phyloP scores from a whole-genome alignment of 805 yeast species.

The Lipomyces kockii region DNA sequence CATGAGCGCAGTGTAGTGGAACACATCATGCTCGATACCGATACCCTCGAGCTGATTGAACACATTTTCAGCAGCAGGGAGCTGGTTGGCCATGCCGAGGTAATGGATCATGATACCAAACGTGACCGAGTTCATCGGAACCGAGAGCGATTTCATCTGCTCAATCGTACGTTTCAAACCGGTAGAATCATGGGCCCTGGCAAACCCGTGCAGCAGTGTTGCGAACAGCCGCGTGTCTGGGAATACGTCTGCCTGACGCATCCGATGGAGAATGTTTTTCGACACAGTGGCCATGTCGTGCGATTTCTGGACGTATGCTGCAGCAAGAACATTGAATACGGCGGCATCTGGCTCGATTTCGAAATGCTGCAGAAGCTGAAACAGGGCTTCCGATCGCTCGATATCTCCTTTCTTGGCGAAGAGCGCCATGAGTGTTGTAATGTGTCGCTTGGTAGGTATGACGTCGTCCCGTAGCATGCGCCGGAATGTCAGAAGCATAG shows the following conservation, averaged over 20 bases:
- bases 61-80: conserved; percentile 22
- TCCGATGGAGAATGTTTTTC: background rate
- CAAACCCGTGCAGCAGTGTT: conserved; percentile 25
- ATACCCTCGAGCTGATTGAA: conserved; percentile 19
- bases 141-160: conserved; percentile 15
- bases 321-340: conserved; percentile 18
- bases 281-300: background rate
- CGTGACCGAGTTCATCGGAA: conserved; percentile 16
- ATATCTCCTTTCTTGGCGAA: conserved; percentile 26
- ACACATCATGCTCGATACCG: conserved; percentile 20
- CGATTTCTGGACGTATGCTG: conserved; percentile 16
- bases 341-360: conserved; percentile 22
- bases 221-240: conserved; percentile 30
- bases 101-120: conserved; percentile 30
- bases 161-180: conserved; percentile 18
- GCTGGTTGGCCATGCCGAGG: conserved; percentile 22
- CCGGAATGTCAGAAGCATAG: conserved; percentile 26
- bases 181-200: conserved; percentile 13
- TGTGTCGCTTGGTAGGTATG: conserved; percentile 13
- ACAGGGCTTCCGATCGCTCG: conserved; percentile 18
- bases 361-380: conserved; percentile 11
- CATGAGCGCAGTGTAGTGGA: conserved; percentile 34
- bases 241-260: conserved; percentile 7
- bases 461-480: conserved; percentile 18
- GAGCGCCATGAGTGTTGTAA: conserved; percentile 32